Percentiles rank a stretch among this genome's conserved stretches.
Evolutionary conservation across 2,329 filamentous ascomycete genomes (phyloP).

Genomic region (Botrytis galanthina): DNA sequence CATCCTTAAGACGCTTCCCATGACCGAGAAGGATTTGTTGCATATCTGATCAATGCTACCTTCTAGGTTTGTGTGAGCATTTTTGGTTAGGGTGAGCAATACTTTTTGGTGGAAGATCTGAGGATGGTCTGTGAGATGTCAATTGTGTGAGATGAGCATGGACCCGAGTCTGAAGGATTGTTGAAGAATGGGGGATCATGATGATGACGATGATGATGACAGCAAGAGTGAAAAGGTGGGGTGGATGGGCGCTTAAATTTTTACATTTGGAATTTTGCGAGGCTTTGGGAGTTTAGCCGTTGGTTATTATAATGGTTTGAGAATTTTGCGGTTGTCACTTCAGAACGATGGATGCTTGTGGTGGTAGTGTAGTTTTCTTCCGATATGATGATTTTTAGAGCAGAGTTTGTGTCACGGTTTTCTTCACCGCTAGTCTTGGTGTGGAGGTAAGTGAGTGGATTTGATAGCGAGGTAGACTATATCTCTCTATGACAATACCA

Average conservation of each 20-base stretch:
- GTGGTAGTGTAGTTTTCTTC: neutral
- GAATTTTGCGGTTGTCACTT: neutral
- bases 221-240: neutral
- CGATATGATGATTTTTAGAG: neutral
- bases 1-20: neutral
- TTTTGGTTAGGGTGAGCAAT: neutral
- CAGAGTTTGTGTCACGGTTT: neutral
- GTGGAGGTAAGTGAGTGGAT: too few relatives aligned
- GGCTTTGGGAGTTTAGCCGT: neutral
- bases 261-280: neutral
- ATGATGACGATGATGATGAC: neutral
- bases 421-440: neutral
- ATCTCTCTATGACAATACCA: neutral
- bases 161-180: neutral
- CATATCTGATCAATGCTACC: neutral
- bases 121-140: neutral
- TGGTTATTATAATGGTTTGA: neutral
- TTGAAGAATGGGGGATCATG: neutral
- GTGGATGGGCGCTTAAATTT: neutral
- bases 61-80: neutral
- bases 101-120: neutral
- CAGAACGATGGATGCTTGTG: neutral
- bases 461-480: too few relatives aligned
- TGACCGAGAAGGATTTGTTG: neutral
- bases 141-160: neutral